These are phyloP conservation scores for Blastobotrys americana DNA, from an alignment of 805 yeast genomes.

Conservation along the genomic window DNA sequence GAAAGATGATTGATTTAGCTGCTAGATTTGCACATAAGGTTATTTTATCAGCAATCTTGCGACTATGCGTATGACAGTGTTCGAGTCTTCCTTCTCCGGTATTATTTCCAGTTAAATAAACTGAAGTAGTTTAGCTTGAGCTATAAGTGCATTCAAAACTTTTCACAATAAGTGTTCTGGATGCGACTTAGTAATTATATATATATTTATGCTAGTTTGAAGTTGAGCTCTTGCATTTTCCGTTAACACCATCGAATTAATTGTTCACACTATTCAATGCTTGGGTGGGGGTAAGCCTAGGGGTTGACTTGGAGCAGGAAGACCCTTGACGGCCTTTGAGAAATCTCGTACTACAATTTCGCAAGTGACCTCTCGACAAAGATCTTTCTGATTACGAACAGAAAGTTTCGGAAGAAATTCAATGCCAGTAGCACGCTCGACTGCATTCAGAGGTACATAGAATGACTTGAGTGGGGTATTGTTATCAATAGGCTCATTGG, in stretches of 20 bases:
- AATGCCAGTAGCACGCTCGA: conserved; percentile 81
- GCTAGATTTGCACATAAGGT: no score
- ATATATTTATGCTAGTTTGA: conserved; percentile 4
- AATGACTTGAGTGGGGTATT: conserved; percentile 61
- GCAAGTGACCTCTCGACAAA: conserved; percentile 78
- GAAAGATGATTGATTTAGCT: conserved; percentile 4
- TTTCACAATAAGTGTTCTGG: no score
- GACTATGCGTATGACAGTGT: no score
- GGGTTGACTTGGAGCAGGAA: conserved; percentile 25
- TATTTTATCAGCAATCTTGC: no score
- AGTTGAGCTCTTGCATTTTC: not conserved
- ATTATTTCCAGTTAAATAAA: no score
- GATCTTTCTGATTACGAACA: conserved; percentile 44
- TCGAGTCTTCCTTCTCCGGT: no score
- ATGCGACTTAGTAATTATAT: no score
- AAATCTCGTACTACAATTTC: conserved; percentile 78
- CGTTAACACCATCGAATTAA: no score
- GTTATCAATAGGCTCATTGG: conserved; percentile 76
- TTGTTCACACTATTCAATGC: no score
- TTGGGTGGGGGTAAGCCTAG: conserved; percentile 17
- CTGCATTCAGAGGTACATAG: conserved; percentile 82
- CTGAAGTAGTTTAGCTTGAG: no score
- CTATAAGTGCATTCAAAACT: no score
- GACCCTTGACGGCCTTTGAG: conserved; percentile 27
- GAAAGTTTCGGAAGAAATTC: conserved; percentile 70